Evolutionary conservation across 2,329 filamentous ascomycete genomes (phyloP), one percentile per base, ranked within the genome.

Genomic region (Ophiostoma quercus): DNA sequence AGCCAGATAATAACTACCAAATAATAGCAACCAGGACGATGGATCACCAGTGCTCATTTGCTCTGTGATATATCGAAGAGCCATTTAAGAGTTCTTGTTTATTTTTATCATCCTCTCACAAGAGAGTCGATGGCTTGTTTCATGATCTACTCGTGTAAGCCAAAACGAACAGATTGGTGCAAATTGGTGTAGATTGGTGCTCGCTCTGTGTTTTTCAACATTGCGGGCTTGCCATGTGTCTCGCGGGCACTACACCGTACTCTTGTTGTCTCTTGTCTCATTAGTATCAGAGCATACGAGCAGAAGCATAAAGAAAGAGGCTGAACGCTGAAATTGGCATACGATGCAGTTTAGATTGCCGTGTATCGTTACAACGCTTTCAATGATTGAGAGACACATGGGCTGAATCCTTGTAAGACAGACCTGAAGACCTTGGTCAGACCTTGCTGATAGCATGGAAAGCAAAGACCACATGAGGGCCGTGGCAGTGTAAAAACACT

Each of bases 391-490:
- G 22, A 29, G 51, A 57, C 22, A 1, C 9, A 3, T n/a, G n/a
- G 51, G 51, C 51, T 22, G 51, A 57, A 25, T 57, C 9, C 3
- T 57, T 57, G 51, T 57, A 57, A 57, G 51, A 57, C 51, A 41
- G 39, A 41, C 2, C 2, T 41, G 12, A 14, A 41, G 39, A 41
- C 9, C 1, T 57, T 57, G 51, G 34, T 34, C 25, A 57, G 22
- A 57, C 51, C 51, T 57, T 12, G 51, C 25, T 25, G 51, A 57
- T 57, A 57, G 51, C 51, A 25, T 57, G 51, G 47, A 57, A 57
- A 25, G 51, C 51, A 57, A 57, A 22, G 51, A 57, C 51, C 51
- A 57, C n/a, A 22, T 29, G 51, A 57, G n/a, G 51, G 9, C 51
- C 51, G 16, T 57, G 51, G 9, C 22, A 57, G 51, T 57, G 51